phyloP scores from a whole-genome alignment of 495 filamentous ascomycete genomes.

The Halenospora varia region DNA sequence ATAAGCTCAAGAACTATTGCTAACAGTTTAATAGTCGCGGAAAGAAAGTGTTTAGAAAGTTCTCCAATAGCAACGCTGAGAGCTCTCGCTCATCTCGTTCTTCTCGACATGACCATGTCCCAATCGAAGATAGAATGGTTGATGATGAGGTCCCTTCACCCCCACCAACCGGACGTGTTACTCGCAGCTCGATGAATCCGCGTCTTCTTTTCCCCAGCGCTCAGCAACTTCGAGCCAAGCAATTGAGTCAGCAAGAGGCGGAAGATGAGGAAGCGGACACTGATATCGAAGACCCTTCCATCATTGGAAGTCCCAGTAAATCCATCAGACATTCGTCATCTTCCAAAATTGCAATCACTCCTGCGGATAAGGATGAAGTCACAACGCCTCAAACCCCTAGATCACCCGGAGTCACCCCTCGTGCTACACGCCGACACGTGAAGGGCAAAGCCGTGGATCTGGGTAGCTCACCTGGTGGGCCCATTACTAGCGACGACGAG shows the following conservation, averaged over 20 bases:
- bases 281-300: conserved; percentile 50
- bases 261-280: conserved; percentile 40
- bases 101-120: not conserved
- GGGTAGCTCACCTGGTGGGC: conserved; percentile 30
- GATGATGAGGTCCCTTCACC: conserved; percentile 23
- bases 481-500: conserved; percentile 23
- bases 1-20: not conserved
- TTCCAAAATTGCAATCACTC: conserved; percentile 22
- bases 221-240: conserved; percentile 27
- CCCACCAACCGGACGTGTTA: conserved; percentile 45
- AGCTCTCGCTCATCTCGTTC: no score
- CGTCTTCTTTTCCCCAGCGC: conserved; percentile 74
- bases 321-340: not conserved
- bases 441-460: conserved; percentile 21
- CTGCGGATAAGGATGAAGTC: conserved; percentile 27
- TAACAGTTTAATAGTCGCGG: conserved; percentile 66
- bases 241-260: conserved; percentile 36
- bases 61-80: conserved; percentile 31
- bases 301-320: conserved; percentile 6
- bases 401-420: no score
- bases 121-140: conserved; percentile 35
- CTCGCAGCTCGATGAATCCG: conserved; percentile 74
- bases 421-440: no score
- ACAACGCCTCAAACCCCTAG: conserved; percentile 47
- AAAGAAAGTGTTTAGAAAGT: conserved; percentile 77